Evolutionary conservation across 2,329 filamentous ascomycete genomes (phyloP), one percentile per base, ranked within the genome.

Genomic region (Canariomyces notabilis): DNA sequence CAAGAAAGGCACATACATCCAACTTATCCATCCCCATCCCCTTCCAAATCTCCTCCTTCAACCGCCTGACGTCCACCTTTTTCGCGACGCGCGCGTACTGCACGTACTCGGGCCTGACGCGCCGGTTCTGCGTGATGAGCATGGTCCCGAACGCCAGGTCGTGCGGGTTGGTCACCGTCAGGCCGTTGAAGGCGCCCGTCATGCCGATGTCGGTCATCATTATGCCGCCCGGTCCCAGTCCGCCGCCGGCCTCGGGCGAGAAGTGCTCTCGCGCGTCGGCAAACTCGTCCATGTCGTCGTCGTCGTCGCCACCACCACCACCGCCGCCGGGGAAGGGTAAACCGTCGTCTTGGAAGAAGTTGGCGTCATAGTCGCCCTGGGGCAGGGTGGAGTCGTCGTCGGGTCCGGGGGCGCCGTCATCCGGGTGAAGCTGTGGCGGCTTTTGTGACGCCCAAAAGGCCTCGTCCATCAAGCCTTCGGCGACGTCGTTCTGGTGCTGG

Each of bases 301-400:
- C 62, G 39, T 85, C 83, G 38, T 85, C 83, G 44, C 87, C 85
- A 34, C 84, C 82, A 4, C 73, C n/a, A n/a, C n/a, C 47, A 11
- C 21, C 16, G 21, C 41, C 81, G 9, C 79, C 82, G 2, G 79
- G 72, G 58, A 88, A 78, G 2, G 83, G 82, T 53, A 90, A 71
- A 2, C 78, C 84, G 57, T 91, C 87, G 60, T 97, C 93, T 59
- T 93, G 85, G 72, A 97, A 98, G 77, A 97, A 98, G 66, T 97
- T 87, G 49, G 93, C 91, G 64, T 97, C 89, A 66, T 97, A 98
- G 61, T 94, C 84, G 50, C 90, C 90, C 57, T 80, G 74, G 2
- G 76, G 76, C 31, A 77, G 65, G 1, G 69, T 75, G 3, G 72
- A 77, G 36, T 81, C 80, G 19, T 84, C 82, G 14, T 47, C 54